Percentiles rank a stretch among this genome's conserved stretches.
Evolutionary conservation across 768 basidiomycete species (phyloP).

Genomic region (Boletales sp.): DNA sequence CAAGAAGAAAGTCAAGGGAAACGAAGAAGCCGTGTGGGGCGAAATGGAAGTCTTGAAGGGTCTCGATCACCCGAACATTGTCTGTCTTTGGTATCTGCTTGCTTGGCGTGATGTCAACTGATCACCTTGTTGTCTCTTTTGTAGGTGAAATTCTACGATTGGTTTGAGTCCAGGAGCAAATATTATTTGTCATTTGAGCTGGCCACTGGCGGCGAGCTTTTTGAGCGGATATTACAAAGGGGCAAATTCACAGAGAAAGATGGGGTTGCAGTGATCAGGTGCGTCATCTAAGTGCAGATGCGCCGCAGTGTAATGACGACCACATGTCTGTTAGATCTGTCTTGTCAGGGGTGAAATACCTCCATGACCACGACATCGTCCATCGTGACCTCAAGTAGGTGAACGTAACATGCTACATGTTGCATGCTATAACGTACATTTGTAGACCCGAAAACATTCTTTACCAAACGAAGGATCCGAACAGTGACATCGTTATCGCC

Average conservation of each 20-base stretch:
- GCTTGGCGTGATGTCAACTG: not conserved
- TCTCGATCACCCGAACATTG: slow-evolving; percentile 88
- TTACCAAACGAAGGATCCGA: slow-evolving; percentile 70
- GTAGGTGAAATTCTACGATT: slow-evolving; percentile 95
- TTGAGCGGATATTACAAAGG: slow-evolving; percentile 76
- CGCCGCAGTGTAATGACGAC: not conserved
- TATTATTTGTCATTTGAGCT: slow-evolving; percentile 97
- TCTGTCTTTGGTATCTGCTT: slow-evolving; percentile 33
- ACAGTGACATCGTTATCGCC: slow-evolving; percentile 89
- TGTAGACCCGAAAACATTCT: slow-evolving; percentile 92
- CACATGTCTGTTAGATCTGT: slow-evolving; percentile 52
- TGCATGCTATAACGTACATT: not conserved
- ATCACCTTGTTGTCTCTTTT: not conserved
- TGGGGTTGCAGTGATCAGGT: slow-evolving; percentile 75
- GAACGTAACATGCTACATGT: slow-evolving; percentile 11
- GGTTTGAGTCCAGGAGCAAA: slow-evolving; percentile 92
- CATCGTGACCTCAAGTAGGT: slow-evolving; percentile 90
- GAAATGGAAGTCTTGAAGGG: slow-evolving; percentile 94
- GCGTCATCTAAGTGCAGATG: slow-evolving; percentile 22
- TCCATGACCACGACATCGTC: slow-evolving; percentile 91
- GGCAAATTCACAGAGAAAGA: slow-evolving; percentile 95
- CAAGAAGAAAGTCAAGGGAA: slow-evolving; percentile 94
- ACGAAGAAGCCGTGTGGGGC: slow-evolving; percentile 82
- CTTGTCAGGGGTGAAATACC: slow-evolving; percentile 80
- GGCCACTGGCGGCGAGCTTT: slow-evolving; percentile 91